Percentiles rank a stretch among this genome's conserved stretches.
Evolutionary conservation across 176 grass and related monocot genomes (phyloP).

Genomic region (Panicum miliaceum): DNA sequence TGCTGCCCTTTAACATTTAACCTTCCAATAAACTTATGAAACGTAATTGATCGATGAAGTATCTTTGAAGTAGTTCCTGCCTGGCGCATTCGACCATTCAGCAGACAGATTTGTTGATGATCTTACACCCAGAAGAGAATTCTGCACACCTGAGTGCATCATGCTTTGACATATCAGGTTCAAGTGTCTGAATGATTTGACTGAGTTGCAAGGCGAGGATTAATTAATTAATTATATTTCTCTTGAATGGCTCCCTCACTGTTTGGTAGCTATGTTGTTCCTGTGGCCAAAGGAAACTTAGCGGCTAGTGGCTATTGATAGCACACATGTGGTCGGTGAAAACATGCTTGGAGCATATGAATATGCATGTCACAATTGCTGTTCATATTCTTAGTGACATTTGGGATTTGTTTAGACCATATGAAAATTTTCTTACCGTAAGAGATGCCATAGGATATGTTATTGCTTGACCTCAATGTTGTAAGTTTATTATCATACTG

Average conservation of each 20-base stretch:
- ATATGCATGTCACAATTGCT: too few relatives aligned
- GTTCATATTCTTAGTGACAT: too few relatives aligned
- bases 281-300: too few relatives aligned
- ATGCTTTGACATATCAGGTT: not conserved
- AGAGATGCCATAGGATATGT: too few relatives aligned
- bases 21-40: not conserved
- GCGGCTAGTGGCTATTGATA: too few relatives aligned
- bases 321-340: too few relatives aligned
- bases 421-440: too few relatives aligned
- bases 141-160: not conserved
- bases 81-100: not conserved
- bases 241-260: not conserved
- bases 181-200: not conserved
- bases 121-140: not conserved
- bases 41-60: not conserved
- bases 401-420: too few relatives aligned
- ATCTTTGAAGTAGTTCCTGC: not conserved
- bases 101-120: not conserved
- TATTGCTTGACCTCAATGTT: too few relatives aligned
- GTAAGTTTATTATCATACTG: too few relatives aligned
- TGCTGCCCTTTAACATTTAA: not conserved
- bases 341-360: too few relatives aligned
- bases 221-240: not conserved
- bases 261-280: not conserved
- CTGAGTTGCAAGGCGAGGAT: not conserved